Base-by-base conservation (phyloP, 2,329 filamentous ascomycete genomes). In the Ophiognomonia clavigignenti-juglandacearum region DNA sequence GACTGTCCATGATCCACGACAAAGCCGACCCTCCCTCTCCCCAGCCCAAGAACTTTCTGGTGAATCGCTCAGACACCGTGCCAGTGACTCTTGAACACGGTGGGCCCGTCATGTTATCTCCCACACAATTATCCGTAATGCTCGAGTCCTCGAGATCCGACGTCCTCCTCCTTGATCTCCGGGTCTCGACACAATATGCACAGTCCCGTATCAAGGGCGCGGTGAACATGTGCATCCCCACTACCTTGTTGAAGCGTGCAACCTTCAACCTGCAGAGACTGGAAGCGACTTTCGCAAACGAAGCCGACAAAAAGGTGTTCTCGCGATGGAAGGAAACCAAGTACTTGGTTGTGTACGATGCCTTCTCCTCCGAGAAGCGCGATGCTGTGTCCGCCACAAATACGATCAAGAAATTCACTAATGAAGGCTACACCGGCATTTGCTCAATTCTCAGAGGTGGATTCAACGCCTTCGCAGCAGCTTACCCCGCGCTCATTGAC, bases 201-300 rank as follows among this genome's bases (percentile, higher is more conserved):
- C 75, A 80, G 38, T 83, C 86, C 19, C 82, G 87, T 24, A 86
- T 97, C 45, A 70, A 75, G 41, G 84, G 85, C n/a, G 88, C 92
- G 1, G 69, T 98, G 26, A 97, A 95, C 61, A 72, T 98, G 5
- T 97, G 93, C 61, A 95, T 97, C 51, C 93, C 93, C 0, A 97
- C 93, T 0, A 97, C 92, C 0, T 71, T 98, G 13, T 69, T 98
- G 16, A 97, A 97, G 66, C 78, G 93, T 41, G 84, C 88, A 1
- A 95, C 90, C 0, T 97, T 95, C 66, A 92, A 92, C 56, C 78
- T 95, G 11, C 77, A 90, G 53, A 96, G 95, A 61, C 72, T 98
- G 26, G 82, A 88, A 55, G 86, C 91, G 52, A 96, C 89, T 0
- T 95, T 98, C 61, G 85, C 88, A 51, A 78, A 77, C 13, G 78